Conservation (phyloP, 2,329 filamentous ascomycete genomes). For the Calonectria leucothoes region DNA sequence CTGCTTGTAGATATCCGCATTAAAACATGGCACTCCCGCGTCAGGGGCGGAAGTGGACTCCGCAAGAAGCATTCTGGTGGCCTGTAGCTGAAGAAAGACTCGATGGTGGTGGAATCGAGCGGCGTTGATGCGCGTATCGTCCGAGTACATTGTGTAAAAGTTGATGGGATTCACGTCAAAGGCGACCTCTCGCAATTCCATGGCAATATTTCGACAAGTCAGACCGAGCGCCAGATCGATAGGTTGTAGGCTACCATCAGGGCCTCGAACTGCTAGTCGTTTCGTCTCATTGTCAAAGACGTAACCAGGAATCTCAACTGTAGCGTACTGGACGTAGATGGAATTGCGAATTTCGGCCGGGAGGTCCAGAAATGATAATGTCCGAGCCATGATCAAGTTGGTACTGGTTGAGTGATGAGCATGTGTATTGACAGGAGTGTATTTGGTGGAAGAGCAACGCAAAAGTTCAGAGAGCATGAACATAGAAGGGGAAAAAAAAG, state of each 20-base stretch:
- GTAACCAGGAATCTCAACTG: not conserved
- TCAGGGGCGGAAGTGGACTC: not conserved
- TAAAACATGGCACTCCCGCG: not conserved
- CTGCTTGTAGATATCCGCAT: not conserved
- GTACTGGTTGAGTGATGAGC: not conserved
- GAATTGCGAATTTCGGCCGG: not conserved
- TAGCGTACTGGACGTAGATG: not conserved
- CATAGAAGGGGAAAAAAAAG: too few species aligned
- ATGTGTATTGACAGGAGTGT: not conserved
- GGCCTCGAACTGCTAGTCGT: too few species aligned
- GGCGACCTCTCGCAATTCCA: not conserved
- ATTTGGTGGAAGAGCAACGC: not conserved
- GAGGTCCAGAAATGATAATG: not conserved
- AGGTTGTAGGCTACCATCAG: not conserved
- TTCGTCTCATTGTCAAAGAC: not conserved
- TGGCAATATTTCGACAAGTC: not conserved
- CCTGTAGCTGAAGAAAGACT: not conserved
- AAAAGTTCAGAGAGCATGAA: too few species aligned
- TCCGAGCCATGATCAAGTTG: not conserved
- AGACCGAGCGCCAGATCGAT: not conserved
- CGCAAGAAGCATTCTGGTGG: not conserved
- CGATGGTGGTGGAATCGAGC: not conserved
- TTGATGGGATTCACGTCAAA: not conserved
- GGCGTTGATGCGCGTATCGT: not conserved
- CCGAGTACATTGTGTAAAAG: not conserved